A percentile compares a stretch with the other conserved stretches of the same genome.
These are phyloP conservation scores for Dactylellina sp. DNA, from an alignment of 2,329 filamentous ascomycete genomes.

Conservation along the genomic window DNA sequence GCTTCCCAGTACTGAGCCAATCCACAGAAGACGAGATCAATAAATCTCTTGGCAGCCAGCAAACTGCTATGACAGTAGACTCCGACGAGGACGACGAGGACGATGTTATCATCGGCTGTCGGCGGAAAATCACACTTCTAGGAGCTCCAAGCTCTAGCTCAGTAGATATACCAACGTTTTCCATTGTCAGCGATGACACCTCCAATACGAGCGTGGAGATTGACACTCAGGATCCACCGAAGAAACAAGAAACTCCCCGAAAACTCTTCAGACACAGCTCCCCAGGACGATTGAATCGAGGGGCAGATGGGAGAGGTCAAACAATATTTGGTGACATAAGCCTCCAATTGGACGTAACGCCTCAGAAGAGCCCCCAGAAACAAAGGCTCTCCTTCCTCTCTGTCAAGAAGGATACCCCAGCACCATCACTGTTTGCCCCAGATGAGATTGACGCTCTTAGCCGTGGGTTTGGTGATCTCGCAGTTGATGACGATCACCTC, in stretches of 20 bases:
- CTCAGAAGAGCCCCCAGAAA: conserved; percentile 23
- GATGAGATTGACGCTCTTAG: conserved; percentile 40
- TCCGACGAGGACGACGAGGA: conserved; percentile 38
- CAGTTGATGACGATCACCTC: conserved; percentile 40
- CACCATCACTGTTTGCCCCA: background rate
- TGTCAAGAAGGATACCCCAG: conserved; percentile 10
- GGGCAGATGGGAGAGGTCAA: background rate
- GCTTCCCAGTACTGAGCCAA: background rate
- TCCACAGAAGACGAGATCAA: background rate
- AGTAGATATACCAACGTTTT: conserved; percentile 7
- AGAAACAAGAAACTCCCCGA: background rate
- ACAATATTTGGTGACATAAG: conserved; percentile 4
- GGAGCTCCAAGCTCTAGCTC: conserved; percentile 5
- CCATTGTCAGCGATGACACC: conserved; percentile 30
- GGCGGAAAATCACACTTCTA: conserved; percentile 19
- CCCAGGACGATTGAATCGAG: conserved; percentile 23
- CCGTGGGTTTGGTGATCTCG: conserved; percentile 31
- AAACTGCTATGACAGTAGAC: background rate
- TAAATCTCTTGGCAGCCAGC: background rate
- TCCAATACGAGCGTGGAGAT: background rate
- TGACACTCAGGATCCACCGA: background rate
- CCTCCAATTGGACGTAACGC: background rate
- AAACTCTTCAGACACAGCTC: conserved; percentile 34
- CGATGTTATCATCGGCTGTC: conserved; percentile 35
- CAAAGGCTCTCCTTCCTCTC: conserved; percentile 6